Conservation (phyloP, 495 filamentous ascomycete species). For the Talaromyces liani region DNA sequence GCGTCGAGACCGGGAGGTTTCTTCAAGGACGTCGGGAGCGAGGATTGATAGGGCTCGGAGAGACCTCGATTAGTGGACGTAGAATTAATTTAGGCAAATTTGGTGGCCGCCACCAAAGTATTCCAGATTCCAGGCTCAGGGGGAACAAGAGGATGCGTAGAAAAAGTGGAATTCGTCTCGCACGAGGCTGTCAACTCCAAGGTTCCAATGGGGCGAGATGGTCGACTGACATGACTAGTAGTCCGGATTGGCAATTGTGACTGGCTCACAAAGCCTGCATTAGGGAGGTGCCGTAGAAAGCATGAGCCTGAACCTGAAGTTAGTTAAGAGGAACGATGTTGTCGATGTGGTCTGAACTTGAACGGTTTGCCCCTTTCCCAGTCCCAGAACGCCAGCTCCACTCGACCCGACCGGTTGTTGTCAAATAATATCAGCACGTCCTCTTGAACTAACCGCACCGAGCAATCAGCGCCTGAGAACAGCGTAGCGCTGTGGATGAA, state of each 20-base stretch:
- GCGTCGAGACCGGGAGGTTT: neutral
- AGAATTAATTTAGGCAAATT: neutral
- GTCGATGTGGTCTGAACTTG: neutral
- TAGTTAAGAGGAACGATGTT: neutral
- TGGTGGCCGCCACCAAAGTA: neutral
- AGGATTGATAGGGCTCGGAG: neutral
- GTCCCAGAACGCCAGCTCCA: slow-evolving; percentile 1
- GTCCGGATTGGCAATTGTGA: slow-evolving; percentile 2
- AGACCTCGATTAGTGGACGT: neutral
- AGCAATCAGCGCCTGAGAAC: neutral
- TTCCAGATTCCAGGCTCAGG: slow-evolving; percentile 5
- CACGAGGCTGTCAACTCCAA: neutral
- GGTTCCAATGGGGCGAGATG: neutral
- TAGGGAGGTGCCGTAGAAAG: neutral
- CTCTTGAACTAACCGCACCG: neutral
- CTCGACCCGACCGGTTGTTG: neutral
- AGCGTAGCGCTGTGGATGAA: neutral
- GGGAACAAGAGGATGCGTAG: neutral
- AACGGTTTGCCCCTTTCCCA: slow-evolving; percentile 3
- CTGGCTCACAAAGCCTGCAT: neutral
- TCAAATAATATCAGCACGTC: neutral
- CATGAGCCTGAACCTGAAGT: neutral
- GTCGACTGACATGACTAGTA: neutral
- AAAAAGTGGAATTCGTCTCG: neutral
- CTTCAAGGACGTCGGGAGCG: neutral